Evolutionary conservation across 2,329 filamentous ascomycete genomes (phyloP).

Genomic region (Arthroderma uncinatum): DNA sequence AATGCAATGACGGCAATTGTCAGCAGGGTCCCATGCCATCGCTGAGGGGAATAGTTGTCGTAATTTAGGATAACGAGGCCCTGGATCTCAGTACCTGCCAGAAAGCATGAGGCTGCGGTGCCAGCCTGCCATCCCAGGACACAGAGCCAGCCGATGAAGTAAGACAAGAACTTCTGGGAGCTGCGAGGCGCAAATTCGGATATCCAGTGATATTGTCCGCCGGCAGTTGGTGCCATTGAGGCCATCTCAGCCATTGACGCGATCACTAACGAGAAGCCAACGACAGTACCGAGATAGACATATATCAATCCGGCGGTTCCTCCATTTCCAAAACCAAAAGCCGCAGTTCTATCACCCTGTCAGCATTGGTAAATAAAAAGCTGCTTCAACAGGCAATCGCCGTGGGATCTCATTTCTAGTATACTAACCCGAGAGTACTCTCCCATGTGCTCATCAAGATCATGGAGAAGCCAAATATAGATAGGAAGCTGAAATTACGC

Average conservation of each 20-base stretch:
- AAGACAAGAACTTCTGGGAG: conserved; percentile 36
- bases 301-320: conserved; percentile 31
- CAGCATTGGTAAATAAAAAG: not conserved
- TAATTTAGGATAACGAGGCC: conserved; percentile 24
- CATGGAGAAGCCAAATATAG: conserved; percentile 9
- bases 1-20: conserved; percentile 26
- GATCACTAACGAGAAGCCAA: conserved; percentile 27
- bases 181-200: conserved; percentile 35
- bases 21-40: conserved; percentile 32
- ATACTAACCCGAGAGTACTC: conserved; percentile 29
- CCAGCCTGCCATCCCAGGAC: conserved; percentile 24
- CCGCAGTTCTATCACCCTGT: conserved; percentile 16
- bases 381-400: not conserved
- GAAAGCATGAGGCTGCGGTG: conserved; percentile 19
- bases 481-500: conserved; percentile 9
- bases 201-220: conserved; percentile 34
- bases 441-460: conserved; percentile 30
- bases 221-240: conserved; percentile 36
- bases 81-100: conserved; percentile 26
- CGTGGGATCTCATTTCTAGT: too few species aligned
- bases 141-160: conserved; percentile 26
- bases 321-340: conserved; percentile 26
- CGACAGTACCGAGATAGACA: conserved; percentile 25
- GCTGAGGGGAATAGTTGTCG: conserved; percentile 22
- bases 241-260: conserved; percentile 34